Conservation (phyloP, 257 asterid genomes). For the Gentiana straminea region DNA sequence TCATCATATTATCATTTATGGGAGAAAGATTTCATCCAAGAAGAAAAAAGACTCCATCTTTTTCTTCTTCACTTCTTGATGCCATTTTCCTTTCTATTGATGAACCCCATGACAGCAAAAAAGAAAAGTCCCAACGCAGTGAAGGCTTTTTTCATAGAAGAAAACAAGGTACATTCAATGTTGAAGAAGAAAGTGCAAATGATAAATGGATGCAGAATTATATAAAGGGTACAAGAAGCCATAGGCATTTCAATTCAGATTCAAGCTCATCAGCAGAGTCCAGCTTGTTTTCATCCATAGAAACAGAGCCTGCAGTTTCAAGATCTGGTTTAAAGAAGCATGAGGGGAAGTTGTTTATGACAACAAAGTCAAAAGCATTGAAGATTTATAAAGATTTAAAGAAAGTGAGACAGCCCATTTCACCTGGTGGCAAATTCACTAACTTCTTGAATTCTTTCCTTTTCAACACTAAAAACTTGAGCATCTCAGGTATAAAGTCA, state of each 20-base stretch:
- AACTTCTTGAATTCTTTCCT: constrained; percentile 46
- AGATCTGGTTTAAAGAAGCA: constrained; percentile 30
- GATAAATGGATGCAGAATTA: constrained; percentile 78
- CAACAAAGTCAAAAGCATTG: constrained; percentile 29
- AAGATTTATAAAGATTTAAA: constrained; percentile 30
- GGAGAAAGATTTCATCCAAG: constrained; percentile 24
- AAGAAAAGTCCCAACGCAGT: not conserved
- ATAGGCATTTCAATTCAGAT: constrained; percentile 30
- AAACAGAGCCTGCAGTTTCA: constrained; percentile 41
- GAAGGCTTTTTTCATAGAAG: constrained; percentile 1
- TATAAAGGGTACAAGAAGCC: constrained; percentile 11
- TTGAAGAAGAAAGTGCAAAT: constrained; percentile 51
- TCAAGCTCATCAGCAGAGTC: constrained; percentile 64
- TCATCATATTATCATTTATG: not conserved
- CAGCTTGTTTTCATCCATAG: constrained; percentile 51
- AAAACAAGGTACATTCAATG: constrained; percentile 20
- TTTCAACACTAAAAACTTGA: constrained; percentile 61
- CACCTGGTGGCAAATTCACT: constrained; percentile 43
- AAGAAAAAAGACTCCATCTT: constrained; percentile 54
- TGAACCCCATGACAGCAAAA: constrained; percentile 22
- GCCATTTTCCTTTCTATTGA: constrained; percentile 72
- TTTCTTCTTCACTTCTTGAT: constrained; percentile 78
- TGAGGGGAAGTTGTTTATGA: constrained; percentile 17
- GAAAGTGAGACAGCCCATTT: constrained; percentile 35
- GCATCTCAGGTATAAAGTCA: constrained; percentile 42